These are phyloP conservation scores for Litsea cubeba DNA, from an alignment of 164 flowering plant species.

Conservation along the genomic window DNA sequence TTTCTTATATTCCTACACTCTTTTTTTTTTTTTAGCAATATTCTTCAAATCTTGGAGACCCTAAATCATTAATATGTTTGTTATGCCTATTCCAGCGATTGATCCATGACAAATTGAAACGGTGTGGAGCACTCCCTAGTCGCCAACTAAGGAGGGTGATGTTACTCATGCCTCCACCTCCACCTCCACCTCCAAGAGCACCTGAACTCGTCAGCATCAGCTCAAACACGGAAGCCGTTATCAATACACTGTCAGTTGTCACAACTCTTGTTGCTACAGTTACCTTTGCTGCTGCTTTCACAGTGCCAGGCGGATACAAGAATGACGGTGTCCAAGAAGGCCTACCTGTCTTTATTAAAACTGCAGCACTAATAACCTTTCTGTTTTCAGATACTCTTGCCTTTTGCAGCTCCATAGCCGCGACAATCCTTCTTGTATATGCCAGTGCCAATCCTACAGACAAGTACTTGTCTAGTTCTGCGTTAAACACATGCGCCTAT, in stretches of 20 bases:
- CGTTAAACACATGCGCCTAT: too few species aligned
- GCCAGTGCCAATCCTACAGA: too few species aligned
- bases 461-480: too few species aligned
- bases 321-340: not conserved
- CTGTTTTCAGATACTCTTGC: not conserved
- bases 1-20: too few species aligned
- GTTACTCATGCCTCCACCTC: not conserved
- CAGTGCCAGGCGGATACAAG: not conserved
- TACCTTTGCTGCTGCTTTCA: not conserved
- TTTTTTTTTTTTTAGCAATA: too few species aligned
- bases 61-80: too few species aligned
- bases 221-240: not conserved
- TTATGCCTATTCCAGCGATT: too few species aligned
- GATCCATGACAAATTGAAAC: too few species aligned
- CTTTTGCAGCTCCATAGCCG: not conserved
- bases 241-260: constrained; percentile 10
- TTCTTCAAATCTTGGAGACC: too few species aligned
- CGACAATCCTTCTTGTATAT: not conserved
- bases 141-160: not conserved
- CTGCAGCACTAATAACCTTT: not conserved
- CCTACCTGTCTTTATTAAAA: not conserved
- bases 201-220: too few species aligned
- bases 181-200: not conserved
- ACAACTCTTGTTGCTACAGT: not conserved
- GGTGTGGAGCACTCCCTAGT: not conserved